Conservation (phyloP, 164 flowering plant species). For the Hamamelis virginiana region DNA sequence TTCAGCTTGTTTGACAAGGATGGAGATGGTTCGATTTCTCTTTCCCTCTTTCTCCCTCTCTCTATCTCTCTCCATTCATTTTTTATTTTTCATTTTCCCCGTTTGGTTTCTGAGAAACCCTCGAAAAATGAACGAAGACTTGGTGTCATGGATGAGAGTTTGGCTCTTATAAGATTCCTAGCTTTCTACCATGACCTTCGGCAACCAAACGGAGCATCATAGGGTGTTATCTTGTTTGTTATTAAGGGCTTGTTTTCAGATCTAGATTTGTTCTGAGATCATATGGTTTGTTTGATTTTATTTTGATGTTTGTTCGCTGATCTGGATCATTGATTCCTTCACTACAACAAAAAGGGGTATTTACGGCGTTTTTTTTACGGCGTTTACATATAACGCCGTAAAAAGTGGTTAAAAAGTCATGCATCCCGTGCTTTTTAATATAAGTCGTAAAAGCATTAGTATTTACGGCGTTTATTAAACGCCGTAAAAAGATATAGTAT, state of each 20-base stretch:
- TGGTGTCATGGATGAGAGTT: background rate
- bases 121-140: background rate
- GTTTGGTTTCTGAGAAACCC: background rate
- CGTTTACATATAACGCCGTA: too few species aligned
- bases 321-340: too few species aligned
- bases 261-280: background rate
- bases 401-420: too few species aligned
- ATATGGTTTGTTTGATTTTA: background rate
- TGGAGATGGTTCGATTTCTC: conserved; percentile 11
- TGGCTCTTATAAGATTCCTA: background rate
- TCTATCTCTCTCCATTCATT: background rate
- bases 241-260: background rate
- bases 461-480: too few species aligned
- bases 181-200: background rate
- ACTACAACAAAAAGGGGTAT: too few species aligned
- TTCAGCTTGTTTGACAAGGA: conserved; percentile 25
- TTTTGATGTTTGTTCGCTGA: background rate
- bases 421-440: too few species aligned
- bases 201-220: background rate
- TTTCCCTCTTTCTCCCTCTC: background rate
- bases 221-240: background rate
- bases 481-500: too few species aligned
- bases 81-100: background rate
- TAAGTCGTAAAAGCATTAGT: too few species aligned
- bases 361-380: too few species aligned